Evolutionary conservation across 139 green algal species (phyloP).

Genomic region (Closterium sp.): DNA sequence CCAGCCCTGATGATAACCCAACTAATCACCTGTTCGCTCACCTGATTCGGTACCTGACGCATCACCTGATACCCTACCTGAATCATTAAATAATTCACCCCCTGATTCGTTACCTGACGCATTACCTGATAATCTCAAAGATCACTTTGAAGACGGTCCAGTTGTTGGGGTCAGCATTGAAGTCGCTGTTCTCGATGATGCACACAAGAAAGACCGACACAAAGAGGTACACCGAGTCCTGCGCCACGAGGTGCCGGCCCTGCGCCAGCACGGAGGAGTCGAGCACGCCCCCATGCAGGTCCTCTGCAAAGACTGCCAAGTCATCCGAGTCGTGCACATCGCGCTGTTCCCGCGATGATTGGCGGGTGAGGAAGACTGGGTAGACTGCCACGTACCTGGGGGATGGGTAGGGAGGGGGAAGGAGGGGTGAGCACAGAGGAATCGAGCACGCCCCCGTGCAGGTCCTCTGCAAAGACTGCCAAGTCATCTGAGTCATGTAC

Average conservation of each 20-base stretch:
- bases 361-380: constrained; percentile 30
- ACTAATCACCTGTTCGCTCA: too few relatives aligned
- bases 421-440: too few relatives aligned
- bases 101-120: too few relatives aligned
- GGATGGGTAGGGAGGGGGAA: background rate
- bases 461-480: too few relatives aligned
- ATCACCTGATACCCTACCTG: too few relatives aligned
- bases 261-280: background rate
- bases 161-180: background rate
- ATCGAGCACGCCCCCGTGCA: too few relatives aligned
- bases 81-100: too few relatives aligned
- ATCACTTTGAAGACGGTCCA: constrained; percentile 30
- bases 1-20: too few relatives aligned
- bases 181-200: constrained; percentile 6
- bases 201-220: constrained; percentile 23
- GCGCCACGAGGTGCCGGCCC: background rate
- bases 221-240: constrained; percentile 33
- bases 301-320: background rate
- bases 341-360: constrained; percentile 9
- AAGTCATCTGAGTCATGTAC: constrained; percentile 2
- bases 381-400: constrained; percentile 42
- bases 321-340: constrained; percentile 25
- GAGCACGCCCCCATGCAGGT: background rate
- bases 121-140: constrained; percentile 33
- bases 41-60: too few relatives aligned